These are phyloP conservation scores for Fusarium buharicum DNA, from an alignment of 2,329 filamentous ascomycete genomes.

Conservation along the genomic window DNA sequence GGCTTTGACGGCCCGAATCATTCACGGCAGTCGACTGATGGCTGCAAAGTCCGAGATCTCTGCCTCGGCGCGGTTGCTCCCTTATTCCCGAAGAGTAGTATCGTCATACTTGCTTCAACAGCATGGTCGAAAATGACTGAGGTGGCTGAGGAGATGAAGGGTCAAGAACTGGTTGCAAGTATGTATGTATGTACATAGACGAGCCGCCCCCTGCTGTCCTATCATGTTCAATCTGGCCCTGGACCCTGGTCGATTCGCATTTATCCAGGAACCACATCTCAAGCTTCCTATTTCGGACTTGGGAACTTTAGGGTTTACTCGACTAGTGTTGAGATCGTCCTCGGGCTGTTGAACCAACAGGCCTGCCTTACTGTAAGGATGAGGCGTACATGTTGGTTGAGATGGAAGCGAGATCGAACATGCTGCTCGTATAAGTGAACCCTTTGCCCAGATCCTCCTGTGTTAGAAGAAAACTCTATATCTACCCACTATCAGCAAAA, in stretches of 20 bases:
- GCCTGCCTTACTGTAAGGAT: conserved; percentile 25
- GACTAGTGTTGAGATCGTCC: conserved; percentile 9
- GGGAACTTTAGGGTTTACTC: conserved; percentile 27
- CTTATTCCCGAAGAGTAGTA: conserved; percentile 32
- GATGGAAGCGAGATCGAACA: conserved; percentile 22
- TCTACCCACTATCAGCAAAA: not conserved
- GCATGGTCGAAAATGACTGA: conserved; percentile 3
- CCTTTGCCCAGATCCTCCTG: conserved; percentile 12
- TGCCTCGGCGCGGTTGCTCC: conserved; percentile 26
- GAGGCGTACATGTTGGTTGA: conserved; percentile 28
- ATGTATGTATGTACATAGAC: conserved; percentile 17
- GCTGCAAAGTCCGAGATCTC: conserved; percentile 27
- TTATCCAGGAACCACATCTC: conserved; percentile 38
- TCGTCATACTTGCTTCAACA: conserved; percentile 5
- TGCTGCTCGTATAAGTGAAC: conserved; percentile 25
- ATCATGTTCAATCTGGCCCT: conserved; percentile 14
- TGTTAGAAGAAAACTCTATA: not conserved
- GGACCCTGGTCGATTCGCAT: conserved; percentile 30
- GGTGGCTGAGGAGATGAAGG: conserved; percentile 27
- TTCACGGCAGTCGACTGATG: conserved; percentile 34
- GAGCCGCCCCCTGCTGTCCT: conserved; percentile 21
- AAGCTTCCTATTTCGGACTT: conserved; percentile 33
- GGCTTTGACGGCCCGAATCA: conserved; percentile 38
- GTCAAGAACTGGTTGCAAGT: conserved; percentile 1
- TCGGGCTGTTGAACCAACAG: conserved; percentile 25